Evolutionary conservation across 208 protist species (phyloP).

Genomic region (Phytomonas francai): DNA sequence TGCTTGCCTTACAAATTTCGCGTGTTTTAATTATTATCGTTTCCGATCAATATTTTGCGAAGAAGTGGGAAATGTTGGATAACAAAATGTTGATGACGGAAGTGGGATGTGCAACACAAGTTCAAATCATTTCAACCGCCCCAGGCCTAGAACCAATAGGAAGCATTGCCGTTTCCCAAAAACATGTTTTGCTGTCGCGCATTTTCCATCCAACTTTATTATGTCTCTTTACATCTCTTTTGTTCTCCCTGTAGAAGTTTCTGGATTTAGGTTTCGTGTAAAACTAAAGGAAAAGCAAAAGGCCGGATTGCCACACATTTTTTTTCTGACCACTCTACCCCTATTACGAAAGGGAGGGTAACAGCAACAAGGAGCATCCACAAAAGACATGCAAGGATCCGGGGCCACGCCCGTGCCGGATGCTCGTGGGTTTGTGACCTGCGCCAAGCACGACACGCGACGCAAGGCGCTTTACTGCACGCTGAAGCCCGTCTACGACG

Average conservation of each 20-base stretch:
- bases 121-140: background rate
- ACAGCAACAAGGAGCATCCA: background rate
- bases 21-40: background rate
- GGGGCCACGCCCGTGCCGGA: slow-evolving; percentile 1
- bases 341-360: slow-evolving; percentile 5
- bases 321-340: background rate
- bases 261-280: background rate
- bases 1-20: background rate
- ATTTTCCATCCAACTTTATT: background rate
- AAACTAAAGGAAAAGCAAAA: background rate
- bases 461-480: slow-evolving; percentile 47
- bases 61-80: background rate
- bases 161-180: no score
- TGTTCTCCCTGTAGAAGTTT: background rate
- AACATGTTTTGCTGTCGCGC: background rate
- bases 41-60: background rate
- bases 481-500: slow-evolving; percentile 42
- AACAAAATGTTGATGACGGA: background rate
- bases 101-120: background rate
- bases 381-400: background rate
- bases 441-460: slow-evolving; percentile 34
- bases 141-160: no score
- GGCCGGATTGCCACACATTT: background rate
- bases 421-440: slow-evolving; percentile 35
- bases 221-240: background rate